Conservation (phyloP, 2,329 filamentous ascomycete genomes). For the Claviceps pusilla region DNA sequence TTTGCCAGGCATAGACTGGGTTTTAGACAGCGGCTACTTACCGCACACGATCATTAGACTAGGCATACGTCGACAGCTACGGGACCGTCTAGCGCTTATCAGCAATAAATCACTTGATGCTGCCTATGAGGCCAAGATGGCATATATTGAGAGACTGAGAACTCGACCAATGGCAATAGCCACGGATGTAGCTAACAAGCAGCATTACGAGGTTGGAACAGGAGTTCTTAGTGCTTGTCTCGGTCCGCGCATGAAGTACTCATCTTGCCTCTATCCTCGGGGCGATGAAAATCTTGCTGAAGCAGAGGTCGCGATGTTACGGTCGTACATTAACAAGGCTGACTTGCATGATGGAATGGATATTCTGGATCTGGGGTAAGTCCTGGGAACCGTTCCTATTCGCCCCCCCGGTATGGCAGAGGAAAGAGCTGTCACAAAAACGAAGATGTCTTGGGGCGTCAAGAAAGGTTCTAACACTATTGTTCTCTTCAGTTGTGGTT, state of each 20-base stretch:
- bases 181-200: conserved; percentile 48
- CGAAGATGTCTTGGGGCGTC: neutral
- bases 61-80: conserved; percentile 51
- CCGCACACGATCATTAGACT: conserved; percentile 47
- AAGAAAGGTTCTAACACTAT: neutral
- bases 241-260: conserved; percentile 60
- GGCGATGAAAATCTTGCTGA: conserved; percentile 48
- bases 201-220: conserved; percentile 60
- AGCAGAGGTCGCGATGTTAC: conserved; percentile 53
- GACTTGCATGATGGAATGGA: conserved; percentile 43
- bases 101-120: conserved; percentile 35
- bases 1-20: conserved; percentile 25
- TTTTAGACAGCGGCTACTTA: conserved; percentile 52
- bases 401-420: neutral
- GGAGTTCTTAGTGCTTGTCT: conserved; percentile 45
- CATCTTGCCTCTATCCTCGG: conserved; percentile 48
- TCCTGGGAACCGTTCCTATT: conserved; percentile 1
- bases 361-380: conserved; percentile 47
- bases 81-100: conserved; percentile 43
- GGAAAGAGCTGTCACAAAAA: neutral
- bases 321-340: conserved; percentile 45
- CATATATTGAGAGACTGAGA: conserved; percentile 44
- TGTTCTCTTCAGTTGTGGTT: conserved; percentile 39
- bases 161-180: conserved; percentile 52
- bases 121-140: conserved; percentile 45